Base-by-base conservation (phyloP, 805 yeast species). In the Naumovozyma baii region DNA sequence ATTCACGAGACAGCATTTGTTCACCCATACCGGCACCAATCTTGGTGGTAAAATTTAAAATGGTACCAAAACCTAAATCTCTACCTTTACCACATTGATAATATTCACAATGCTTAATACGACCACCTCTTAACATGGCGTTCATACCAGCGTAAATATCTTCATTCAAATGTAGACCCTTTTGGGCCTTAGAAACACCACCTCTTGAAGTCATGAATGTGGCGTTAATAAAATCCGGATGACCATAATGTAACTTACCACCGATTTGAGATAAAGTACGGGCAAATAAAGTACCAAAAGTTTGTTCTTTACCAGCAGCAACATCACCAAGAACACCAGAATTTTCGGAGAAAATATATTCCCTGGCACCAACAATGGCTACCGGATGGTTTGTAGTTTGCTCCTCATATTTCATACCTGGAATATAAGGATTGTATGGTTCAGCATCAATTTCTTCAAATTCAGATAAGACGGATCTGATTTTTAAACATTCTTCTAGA, bases 21-120 rank as follows among this genome's bases (percentile, higher is more conserved):
- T 88, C 97, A 16, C 97, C 97, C 97, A 88, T 88, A 44, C 97
- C 97, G 36, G 95, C 92, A n/a, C 96, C 97, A 61, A 88, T 88
- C 65, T 88, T 88, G 1, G 95, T 82, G 0, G 96, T 90, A 68
- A 88, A 88, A 57, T 88, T 90, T 51, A 88, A 69, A 54, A 88
- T 86, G 0, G 96, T 83, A 4, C 88, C 83, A 62, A 88, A 88
- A 12, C 96, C 96, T 42, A 90, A 67, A 68, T 88, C 97, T 63
- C 97, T 73, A 3, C 97, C 97, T 61, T 88, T 88, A 38, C 97
- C 97, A 64, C 97, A 88, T 61, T 88, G 97, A 63, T 78, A 87
- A 61, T 82, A 88, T 57, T 88, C 96, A 62, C 95, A 83, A 59
- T 88, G 97, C 64, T 88, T 88, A 47, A 88, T 88, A 50, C 90